Evolutionary conservation across 1,284 basidiomycete genomes (phyloP), one percentile per base, ranked within the genome.

Genomic region (Salmacisia buchloeana): DNA sequence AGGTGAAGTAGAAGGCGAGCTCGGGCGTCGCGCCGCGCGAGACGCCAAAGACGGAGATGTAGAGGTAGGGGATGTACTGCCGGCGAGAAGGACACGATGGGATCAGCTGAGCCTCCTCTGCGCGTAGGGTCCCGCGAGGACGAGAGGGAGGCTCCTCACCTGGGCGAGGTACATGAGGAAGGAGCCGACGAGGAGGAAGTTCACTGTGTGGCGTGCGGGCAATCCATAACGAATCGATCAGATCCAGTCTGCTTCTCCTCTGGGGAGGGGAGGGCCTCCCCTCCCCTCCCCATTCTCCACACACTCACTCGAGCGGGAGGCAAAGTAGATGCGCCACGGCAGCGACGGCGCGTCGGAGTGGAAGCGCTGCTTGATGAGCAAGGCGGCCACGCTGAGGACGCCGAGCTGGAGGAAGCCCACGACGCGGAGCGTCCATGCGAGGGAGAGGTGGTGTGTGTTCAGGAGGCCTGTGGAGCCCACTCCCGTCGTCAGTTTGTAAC

Each of bases 361-460:
- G 34, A 38, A 36, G 18, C 56, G 33, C 35, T 36, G 34, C 25
- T 58, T 58, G 3, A 58, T 35, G 2, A 58, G n/a, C 3, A 4
- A 21, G 15, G 23, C 34, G 13, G 63, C 59, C n/a, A 61, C 33
- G n/a, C 27, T 23, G 21, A 57, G 29, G 25, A 62, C 31, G 34
- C 1, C 46, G 12, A 64, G 63, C 21, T 56, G 46, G 25, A 64
- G 21, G 34, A 64, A 61, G 59, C 31, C 63, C 21, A 61, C 52
- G 45, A 56, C 31, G 9, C 63, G 56, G n/a, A 64, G 27, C 7
- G 49, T 49, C 63, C 59, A 61, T 15, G 43, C 59, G n/a, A 60
- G 31, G 4, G 38, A 34, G 21, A 60, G 31, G 27, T 46, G 34
- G 29, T 58, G 25, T 4, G 34, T 29, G 49, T 62, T 62, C 33